phyloP scores from a whole-genome alignment of 78 protist genomes.

The Isochrysis galbana region DNA sequence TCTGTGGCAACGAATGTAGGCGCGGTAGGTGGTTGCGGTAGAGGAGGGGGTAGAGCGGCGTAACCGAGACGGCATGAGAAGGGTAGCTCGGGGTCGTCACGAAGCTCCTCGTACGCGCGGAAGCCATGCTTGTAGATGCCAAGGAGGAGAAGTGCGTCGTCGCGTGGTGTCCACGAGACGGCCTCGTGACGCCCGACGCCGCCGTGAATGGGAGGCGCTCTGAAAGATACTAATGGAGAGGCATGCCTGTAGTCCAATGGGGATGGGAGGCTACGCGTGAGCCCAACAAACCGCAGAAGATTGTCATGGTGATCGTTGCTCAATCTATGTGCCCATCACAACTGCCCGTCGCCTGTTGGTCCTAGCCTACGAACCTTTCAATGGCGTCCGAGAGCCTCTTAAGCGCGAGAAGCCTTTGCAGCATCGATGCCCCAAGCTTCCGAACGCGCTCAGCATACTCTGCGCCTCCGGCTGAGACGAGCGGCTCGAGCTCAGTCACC shows the following conservation, averaged over 20 bases:
- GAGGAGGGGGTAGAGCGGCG: background rate
- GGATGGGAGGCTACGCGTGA: no score
- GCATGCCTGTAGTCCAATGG: background rate
- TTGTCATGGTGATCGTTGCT: no score
- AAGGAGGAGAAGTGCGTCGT: conserved; percentile 12
- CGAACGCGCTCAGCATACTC: conserved; percentile 19
- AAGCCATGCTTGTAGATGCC: conserved; percentile 9
- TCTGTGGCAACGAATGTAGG: no score
- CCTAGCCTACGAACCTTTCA: no score
- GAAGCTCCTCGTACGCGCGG: background rate
- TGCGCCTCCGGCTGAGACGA: conserved; percentile 7
- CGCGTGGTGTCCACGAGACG: background rate
- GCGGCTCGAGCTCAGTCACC: conserved; percentile 1
- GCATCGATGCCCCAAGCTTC: background rate
- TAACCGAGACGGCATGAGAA: background rate
- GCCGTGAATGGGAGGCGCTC: background rate
- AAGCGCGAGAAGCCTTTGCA: background rate
- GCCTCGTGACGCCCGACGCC: background rate
- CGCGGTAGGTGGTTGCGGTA: background rate
- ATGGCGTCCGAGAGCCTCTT: conserved; percentile 13
- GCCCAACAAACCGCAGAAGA: no score
- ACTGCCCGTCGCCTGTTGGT: no score
- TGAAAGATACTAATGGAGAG: background rate
- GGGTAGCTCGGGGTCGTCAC: background rate
- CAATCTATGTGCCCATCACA: no score